phyloP scores from a whole-genome alignment of 2,329 filamentous ascomycete genomes.

The Aspergillus hiratsukae region DNA sequence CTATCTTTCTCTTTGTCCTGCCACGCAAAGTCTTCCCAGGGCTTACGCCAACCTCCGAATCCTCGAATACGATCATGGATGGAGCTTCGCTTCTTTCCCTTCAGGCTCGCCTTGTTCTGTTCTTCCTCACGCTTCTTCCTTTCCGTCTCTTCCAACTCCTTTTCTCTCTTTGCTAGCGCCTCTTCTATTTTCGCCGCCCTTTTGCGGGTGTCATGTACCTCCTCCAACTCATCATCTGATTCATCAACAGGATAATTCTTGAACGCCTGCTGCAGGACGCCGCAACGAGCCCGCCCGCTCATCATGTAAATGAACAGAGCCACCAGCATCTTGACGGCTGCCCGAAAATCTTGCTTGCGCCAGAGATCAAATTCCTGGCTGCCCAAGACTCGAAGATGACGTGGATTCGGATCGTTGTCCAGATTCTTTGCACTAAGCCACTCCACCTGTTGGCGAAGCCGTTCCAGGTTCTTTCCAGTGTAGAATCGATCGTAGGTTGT shows the following conservation, averaged over 20 bases:
- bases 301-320: slow-evolving; percentile 25
- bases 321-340: slow-evolving; percentile 14
- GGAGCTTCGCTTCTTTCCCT: not conserved
- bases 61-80: not conserved
- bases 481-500: slow-evolving; percentile 12
- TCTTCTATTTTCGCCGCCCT: slow-evolving; percentile 6
- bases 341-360: slow-evolving; percentile 17
- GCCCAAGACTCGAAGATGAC: slow-evolving; percentile 20
- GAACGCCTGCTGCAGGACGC: slow-evolving; percentile 20
- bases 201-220: not conserved
- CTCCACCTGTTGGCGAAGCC: slow-evolving; percentile 14
- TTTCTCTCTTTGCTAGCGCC: slow-evolving; percentile 6
- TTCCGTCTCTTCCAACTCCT: not conserved
- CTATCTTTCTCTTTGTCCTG: not conserved
- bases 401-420: slow-evolving; percentile 13
- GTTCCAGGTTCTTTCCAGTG: slow-evolving; percentile 12
- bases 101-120: not conserved
- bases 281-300: slow-evolving; percentile 22
- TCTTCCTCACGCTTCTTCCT: slow-evolving; percentile 1
- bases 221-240: slow-evolving; percentile 9
- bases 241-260: slow-evolving; percentile 4
- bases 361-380: slow-evolving; percentile 28
- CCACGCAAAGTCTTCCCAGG: not conserved
- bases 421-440: slow-evolving; percentile 9
- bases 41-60: not conserved